Percentiles rank a stretch among this genome's conserved stretches.
phyloP scores from a whole-genome alignment of 108 stramenopile genomes.

The Skeletonema marinoi region DNA sequence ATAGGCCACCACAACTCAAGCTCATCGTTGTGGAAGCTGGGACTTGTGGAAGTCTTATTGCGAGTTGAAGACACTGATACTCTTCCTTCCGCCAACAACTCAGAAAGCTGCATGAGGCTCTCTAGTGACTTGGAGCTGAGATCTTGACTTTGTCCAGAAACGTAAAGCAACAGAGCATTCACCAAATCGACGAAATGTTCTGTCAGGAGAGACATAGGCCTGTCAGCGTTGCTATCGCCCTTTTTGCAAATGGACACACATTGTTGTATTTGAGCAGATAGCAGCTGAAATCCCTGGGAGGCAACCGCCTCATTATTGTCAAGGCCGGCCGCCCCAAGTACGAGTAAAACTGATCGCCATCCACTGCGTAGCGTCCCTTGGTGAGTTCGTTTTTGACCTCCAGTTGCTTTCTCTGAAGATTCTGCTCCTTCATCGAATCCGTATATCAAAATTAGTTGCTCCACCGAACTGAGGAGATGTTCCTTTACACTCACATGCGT shows the following conservation, averaged over 20 bases:
- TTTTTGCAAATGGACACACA: conserved; percentile 34
- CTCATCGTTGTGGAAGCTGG: conserved; percentile 50
- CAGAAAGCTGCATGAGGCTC: conserved; percentile 53
- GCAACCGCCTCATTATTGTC: conserved; percentile 79
- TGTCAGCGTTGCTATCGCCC: conserved; percentile 7
- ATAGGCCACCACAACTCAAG: conserved; percentile 97
- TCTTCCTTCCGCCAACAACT: conserved; percentile 60
- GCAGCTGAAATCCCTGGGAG: conserved; percentile 69
- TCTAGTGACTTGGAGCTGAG: conserved; percentile 82
- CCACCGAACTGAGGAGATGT: conserved; percentile 91
- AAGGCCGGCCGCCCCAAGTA: conserved; percentile 85
- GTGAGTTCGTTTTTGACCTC: conserved; percentile 10
- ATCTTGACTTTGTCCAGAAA: conserved; percentile 81
- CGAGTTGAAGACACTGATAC: conserved; percentile 29
- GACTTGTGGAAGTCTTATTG: conserved; percentile 13
- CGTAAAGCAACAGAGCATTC: conserved; percentile 85
- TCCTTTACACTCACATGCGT: conserved; percentile 82
- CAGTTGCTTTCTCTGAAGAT: not conserved
- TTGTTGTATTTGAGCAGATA: conserved; percentile 59
- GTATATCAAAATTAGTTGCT: conserved; percentile 85
- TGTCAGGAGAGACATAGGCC: conserved; percentile 51
- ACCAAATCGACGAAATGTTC: conserved; percentile 94
- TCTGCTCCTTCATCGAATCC: conserved; percentile 46
- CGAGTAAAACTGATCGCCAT: conserved; percentile 91
- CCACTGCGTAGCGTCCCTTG: conserved; percentile 85